Conservation (phyloP, 495 filamentous ascomycete species). For the Penicillium soppii region DNA sequence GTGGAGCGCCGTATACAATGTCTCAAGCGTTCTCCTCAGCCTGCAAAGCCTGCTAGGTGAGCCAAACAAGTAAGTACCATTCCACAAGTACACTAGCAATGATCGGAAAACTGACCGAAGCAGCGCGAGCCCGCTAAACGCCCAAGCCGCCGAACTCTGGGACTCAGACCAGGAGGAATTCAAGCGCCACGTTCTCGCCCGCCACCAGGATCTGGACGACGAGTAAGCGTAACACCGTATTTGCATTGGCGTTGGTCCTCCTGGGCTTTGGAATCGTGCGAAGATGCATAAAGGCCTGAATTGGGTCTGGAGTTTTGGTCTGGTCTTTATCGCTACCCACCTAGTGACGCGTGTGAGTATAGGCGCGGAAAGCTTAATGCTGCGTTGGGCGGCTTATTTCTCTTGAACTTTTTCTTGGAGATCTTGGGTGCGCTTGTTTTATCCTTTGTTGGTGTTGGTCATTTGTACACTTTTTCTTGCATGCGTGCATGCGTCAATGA, state of each 20-base stretch:
- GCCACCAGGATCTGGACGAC: slow-evolving; percentile 62
- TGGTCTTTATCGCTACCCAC: slow-evolving; percentile 13
- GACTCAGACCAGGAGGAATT: slow-evolving; percentile 85
- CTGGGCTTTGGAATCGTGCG: slow-evolving; percentile 8
- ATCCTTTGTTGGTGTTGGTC: not conserved
- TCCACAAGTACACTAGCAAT: not conserved
- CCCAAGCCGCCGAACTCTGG: slow-evolving; percentile 94
- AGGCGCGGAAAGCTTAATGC: too few species aligned
- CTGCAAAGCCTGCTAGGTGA: slow-evolving; percentile 94
- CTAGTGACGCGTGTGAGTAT: slow-evolving; percentile 8
- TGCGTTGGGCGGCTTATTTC: too few species aligned
- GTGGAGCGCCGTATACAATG: slow-evolving; percentile 95
- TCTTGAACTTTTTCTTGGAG: not conserved
- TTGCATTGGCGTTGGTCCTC: slow-evolving; percentile 19
- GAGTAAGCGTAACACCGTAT: slow-evolving; percentile 31
- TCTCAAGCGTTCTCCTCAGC: slow-evolving; percentile 87
- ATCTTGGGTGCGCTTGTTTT: not conserved
- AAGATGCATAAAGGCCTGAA: slow-evolving; percentile 30
- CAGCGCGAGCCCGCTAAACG: slow-evolving; percentile 92
- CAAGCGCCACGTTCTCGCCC: slow-evolving; percentile 68
- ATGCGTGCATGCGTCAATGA: not conserved
- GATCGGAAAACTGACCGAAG: slow-evolving; percentile 11
- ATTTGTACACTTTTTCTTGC: not conserved
- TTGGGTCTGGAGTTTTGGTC: slow-evolving; percentile 30
- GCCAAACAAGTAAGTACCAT: slow-evolving; percentile 81